These are phyloP conservation scores for Trichoderma sp. DNA, from an alignment of 2,329 filamentous ascomycete species.

Conservation along the genomic window DNA sequence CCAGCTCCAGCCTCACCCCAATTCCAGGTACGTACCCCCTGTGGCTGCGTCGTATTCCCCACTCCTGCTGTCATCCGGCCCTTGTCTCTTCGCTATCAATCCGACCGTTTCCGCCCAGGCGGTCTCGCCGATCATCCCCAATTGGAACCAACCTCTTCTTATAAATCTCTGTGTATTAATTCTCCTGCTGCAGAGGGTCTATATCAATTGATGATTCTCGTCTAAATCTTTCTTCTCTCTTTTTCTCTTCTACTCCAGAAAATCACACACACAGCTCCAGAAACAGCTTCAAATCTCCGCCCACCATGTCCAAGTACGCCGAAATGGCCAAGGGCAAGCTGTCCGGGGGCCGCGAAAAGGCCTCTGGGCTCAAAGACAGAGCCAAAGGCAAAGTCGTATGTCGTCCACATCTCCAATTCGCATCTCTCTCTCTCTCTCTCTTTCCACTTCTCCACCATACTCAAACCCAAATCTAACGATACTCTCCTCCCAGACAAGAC, in stretches of 20 bases:
- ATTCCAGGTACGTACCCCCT: conserved; percentile 8
- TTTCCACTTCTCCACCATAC: not conserved
- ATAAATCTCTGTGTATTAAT: not conserved
- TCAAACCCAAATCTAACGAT: not conserved
- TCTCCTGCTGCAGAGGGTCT: not conserved
- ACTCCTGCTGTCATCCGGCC: not conserved
- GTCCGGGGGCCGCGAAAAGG: conserved; percentile 29
- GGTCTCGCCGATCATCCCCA: conserved; percentile 20
- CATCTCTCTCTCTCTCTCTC: not conserved
- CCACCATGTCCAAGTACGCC: conserved; percentile 52
- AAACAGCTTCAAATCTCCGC: not conserved
- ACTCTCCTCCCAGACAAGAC: conserved; percentile 5
- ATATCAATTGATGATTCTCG: not conserved
- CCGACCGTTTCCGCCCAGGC: not conserved
- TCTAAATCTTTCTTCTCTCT: not conserved
- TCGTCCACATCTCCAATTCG: conserved; percentile 33
- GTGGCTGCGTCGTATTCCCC: not conserved
- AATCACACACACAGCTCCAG: not conserved
- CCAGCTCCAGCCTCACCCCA: not conserved
- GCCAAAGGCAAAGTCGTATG: conserved; percentile 52
- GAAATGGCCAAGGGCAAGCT: conserved; percentile 45
- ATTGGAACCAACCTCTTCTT: not conserved
- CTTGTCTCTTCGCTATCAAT: not conserved
- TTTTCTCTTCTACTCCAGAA: not conserved
- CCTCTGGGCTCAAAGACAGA: conserved; percentile 25